Base-by-base conservation (phyloP, 2,329 filamentous ascomycete species). In the Laburnicola sp. region DNA sequence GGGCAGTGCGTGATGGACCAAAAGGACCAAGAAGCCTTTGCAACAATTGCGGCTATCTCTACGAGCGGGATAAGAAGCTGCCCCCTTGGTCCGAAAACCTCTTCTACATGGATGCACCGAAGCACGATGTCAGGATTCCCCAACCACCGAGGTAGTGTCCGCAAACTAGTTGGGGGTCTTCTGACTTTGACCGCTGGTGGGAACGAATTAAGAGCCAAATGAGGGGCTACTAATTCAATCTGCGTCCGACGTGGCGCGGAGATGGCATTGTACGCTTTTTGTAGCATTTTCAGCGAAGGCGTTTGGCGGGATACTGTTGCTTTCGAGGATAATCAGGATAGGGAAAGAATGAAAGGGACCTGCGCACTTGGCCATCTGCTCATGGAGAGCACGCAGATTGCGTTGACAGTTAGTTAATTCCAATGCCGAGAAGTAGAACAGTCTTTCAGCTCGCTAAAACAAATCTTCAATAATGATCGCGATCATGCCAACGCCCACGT, bases 1-100 rank as follows among this genome's bases (percentile, higher is more conserved):
- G 94, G 94, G 92, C 90, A 42, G 93, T 97, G 2, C 82, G 94
- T 63, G 92, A 97, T 74, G 94, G 94, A 23, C 94, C 94, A 10
- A 80, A 83, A 48, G 93, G 92, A 48, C 83, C 89, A 57, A 87
- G 89, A 74, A 88, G 89, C 27, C 83, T 97, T 3, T 97, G 93
- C 77, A 89, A 92, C 74, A 97, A 96, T 71, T 97, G 93, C 71
- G 93, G 91, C 50, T 86, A 92, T 62, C 76, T 93, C 21, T 97
- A 89, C 70, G 93, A 97, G 74, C 86, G 91, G 48, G 89, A 95
- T 73, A 87, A 89, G 74, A 86, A 86, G 58, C 80, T 96, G 0
- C 92, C 93, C 6, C 83, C 85, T 26, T 91, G 87, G 86, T 85
- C 85, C 2, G 85, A 85, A 66, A 83, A 86, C 54, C 78, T 93